Conservation (phyloP, 257 asterid species). For the Rhazya stricta region DNA sequence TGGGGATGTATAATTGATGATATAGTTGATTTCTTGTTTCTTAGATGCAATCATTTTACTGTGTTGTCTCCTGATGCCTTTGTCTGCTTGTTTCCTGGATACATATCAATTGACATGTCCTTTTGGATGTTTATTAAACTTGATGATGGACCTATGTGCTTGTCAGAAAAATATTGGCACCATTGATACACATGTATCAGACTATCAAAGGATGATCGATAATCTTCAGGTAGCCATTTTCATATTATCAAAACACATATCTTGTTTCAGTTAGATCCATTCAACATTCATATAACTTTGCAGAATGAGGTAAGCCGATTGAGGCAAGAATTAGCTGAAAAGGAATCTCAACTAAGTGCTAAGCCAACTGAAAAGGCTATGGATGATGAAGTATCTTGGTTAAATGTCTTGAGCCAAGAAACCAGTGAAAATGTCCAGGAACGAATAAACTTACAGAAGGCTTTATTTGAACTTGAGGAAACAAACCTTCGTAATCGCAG, state of each 20-base stretch:
- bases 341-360: slow-evolving; percentile 72
- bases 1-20: not conserved
- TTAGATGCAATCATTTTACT: not conserved
- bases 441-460: slow-evolving; percentile 90
- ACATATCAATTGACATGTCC: not conserved
- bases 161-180: slow-evolving; percentile 89
- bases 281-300: slow-evolving; percentile 15
- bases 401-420: slow-evolving; percentile 78
- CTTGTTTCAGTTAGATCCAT: slow-evolving; percentile 8
- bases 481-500: slow-evolving; percentile 77
- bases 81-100: not conserved
- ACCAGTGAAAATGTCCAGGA: slow-evolving; percentile 95
- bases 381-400: slow-evolving; percentile 66
- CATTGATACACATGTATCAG: slow-evolving; percentile 71
- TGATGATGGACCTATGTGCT: slow-evolving; percentile 10
- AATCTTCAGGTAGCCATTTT: slow-evolving; percentile 64
- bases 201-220: slow-evolving; percentile 91
- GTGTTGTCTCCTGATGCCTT: not conserved
- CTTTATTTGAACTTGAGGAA: slow-evolving; percentile 84
- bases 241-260: slow-evolving; percentile 10
- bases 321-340: slow-evolving; percentile 81
- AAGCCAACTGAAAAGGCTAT: slow-evolving; percentile 64
- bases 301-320: slow-evolving; percentile 78
- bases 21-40: not conserved
- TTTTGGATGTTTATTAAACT: not conserved